phyloP scores from a whole-genome alignment of 768 basidiomycete species.

The Termitomyces sp. region DNA sequence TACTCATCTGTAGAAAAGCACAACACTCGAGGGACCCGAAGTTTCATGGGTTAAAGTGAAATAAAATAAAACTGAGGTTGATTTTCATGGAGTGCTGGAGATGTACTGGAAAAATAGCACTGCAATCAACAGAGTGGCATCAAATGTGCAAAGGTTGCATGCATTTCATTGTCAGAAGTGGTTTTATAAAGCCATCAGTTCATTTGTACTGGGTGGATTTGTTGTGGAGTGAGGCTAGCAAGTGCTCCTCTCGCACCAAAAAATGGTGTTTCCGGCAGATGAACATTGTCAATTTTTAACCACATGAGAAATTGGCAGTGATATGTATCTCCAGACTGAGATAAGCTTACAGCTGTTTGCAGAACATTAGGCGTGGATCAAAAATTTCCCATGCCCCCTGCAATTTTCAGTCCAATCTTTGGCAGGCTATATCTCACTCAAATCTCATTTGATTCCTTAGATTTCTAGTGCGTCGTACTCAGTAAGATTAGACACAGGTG shows the following conservation, averaged over 20 bases:
- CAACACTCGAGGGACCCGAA: neutral
- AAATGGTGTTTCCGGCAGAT: conserved; percentile 81
- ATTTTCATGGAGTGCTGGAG: neutral
- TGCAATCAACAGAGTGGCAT: neutral
- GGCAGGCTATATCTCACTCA: no score
- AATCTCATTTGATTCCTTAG: no score
- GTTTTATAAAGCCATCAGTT: conserved; percentile 44
- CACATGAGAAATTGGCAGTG: no score
- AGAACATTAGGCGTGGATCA: no score
- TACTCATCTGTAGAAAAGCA: neutral
- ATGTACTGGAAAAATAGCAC: neutral
- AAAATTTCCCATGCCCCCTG: no score
- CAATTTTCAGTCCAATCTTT: no score
- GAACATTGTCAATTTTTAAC: no score
- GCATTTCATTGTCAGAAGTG: no score
- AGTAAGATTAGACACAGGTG: no score
- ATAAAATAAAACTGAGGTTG: neutral
- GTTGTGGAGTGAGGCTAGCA: conserved; percentile 53
- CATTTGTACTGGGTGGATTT: conserved; percentile 83
- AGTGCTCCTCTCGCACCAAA: conserved; percentile 74
- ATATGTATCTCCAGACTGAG: no score
- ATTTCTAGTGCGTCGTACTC: no score
- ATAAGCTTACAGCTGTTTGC: no score
- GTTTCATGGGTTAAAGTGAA: neutral
- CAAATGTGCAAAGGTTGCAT: neutral